Evolutionary conservation across 352 stramenopile species (phyloP).

Genomic region (Globisporangium nagaii): DNA sequence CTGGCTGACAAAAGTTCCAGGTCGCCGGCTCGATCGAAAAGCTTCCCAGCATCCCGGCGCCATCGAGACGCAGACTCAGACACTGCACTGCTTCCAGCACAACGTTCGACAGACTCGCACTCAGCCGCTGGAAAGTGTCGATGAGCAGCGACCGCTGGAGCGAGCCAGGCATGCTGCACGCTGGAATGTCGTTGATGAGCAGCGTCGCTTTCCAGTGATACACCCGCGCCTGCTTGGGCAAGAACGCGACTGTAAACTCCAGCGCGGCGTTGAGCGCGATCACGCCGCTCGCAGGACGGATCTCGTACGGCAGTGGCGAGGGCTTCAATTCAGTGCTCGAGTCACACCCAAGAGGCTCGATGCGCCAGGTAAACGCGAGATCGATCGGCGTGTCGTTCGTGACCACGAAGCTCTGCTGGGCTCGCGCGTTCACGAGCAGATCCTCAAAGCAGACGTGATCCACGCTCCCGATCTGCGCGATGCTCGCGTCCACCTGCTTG

Average conservation of each 20-base stretch:
- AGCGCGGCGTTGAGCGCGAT: constrained; percentile 28
- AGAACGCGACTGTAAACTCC: constrained; percentile 46
- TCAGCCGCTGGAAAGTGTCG: constrained; percentile 21
- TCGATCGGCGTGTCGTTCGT: constrained; percentile 65
- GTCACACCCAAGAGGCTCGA: constrained; percentile 20
- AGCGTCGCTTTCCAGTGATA: constrained; percentile 34
- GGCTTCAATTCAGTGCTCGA: no score
- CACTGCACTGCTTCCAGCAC: neutral
- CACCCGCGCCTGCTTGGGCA: constrained; percentile 15
- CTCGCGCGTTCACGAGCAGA: constrained; percentile 27
- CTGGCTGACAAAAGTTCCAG: constrained; percentile 11
- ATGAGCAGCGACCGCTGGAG: constrained; percentile 32
- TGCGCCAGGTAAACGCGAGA: constrained; percentile 48
- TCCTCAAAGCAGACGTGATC: constrained; percentile 45
- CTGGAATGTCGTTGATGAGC: constrained; percentile 35
- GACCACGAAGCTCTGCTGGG: constrained; percentile 39
- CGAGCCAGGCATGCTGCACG: constrained; percentile 46
- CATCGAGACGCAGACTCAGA: constrained; percentile 7
- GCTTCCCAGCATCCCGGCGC: constrained; percentile 2
- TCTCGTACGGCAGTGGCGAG: constrained; percentile 26
- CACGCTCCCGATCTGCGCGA: constrained; percentile 39
- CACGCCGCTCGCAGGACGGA: constrained; percentile 34
- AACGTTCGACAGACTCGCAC: constrained; percentile 1
- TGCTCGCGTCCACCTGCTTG: constrained; percentile 31
- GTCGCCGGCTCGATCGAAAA: constrained; percentile 10